Percentiles rank a stretch among this genome's conserved stretches.
phyloP scores from a whole-genome alignment of 371 early-diverging fungal genomes.

The Mortierella sp. region DNA sequence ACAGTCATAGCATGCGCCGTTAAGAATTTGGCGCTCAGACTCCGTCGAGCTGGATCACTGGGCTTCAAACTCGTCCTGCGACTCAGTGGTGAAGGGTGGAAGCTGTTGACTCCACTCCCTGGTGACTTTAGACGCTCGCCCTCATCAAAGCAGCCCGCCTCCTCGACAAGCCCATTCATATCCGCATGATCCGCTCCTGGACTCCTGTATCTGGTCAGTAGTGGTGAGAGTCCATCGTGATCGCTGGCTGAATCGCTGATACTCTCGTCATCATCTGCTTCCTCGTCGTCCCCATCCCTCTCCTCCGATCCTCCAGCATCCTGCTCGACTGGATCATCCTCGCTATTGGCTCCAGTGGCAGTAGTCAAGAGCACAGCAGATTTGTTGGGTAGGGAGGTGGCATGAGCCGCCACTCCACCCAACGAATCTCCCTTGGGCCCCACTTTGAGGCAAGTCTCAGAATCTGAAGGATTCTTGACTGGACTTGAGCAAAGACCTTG shows the following conservation, averaged over 20 bases:
- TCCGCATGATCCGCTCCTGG: slow-evolving; percentile 1
- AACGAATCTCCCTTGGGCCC: background rate
- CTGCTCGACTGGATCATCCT: slow-evolving; percentile 16
- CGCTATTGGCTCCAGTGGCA: background rate
- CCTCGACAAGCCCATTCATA: background rate
- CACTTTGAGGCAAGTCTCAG: background rate
- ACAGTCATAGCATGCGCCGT: slow-evolving; percentile 32
- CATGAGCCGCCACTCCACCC: background rate
- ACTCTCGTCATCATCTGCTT: slow-evolving; percentile 48
- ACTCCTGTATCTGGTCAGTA: background rate
- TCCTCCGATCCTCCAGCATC: slow-evolving; percentile 29
- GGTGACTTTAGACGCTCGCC: slow-evolving; percentile 35
- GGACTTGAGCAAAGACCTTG: background rate
- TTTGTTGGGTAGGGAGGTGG: background rate
- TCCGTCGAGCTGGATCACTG: slow-evolving; percentile 12
- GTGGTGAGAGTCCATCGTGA: slow-evolving; percentile 11
- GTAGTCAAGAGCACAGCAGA: background rate
- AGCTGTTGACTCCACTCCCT: background rate
- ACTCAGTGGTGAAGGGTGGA: slow-evolving; percentile 15
- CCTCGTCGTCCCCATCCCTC: slow-evolving; percentile 50
- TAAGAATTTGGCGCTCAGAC: slow-evolving; percentile 45
- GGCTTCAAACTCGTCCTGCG: slow-evolving; percentile 16
- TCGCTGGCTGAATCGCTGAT: slow-evolving; percentile 48
- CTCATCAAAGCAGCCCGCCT: slow-evolving; percentile 20
- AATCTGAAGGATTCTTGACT: background rate